Conservation (phyloP, 2,329 filamentous ascomycete genomes). For the Xylaria sp. region DNA sequence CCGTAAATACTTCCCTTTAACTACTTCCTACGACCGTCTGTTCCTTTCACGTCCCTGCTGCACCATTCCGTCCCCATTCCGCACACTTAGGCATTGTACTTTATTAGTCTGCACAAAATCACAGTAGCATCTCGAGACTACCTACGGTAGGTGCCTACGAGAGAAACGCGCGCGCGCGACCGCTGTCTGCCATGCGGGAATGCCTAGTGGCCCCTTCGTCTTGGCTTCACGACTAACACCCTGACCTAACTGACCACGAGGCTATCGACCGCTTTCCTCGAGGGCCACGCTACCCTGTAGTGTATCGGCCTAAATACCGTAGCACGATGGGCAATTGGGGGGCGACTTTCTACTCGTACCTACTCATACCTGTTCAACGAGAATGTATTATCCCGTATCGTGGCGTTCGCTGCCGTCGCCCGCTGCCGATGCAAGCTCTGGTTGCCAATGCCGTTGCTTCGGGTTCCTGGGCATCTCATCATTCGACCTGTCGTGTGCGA, state of each 20-base stretch:
- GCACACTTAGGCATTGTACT: too few species aligned
- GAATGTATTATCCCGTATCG: background rate
- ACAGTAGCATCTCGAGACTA: background rate
- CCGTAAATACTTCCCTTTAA: too few species aligned
- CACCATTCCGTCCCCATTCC: too few species aligned
- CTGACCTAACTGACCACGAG: conserved; percentile 12
- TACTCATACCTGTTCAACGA: too few species aligned
- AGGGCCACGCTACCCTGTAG: background rate
- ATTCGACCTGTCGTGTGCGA: background rate
- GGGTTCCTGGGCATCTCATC: background rate
- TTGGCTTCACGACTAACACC: conserved; percentile 27
- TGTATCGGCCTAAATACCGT: too few species aligned
- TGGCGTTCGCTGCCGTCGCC: conserved; percentile 2
- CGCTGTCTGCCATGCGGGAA: background rate
- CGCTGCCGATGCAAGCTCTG: background rate
- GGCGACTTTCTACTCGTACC: too few species aligned
- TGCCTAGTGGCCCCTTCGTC: conserved; percentile 31
- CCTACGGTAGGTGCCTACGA: background rate
- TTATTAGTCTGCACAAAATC: too few species aligned
- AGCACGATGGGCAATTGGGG: too few species aligned
- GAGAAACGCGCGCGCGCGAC: background rate
- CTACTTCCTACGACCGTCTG: too few species aligned
- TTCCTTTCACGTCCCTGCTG: too few species aligned
- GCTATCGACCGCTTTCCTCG: conserved; percentile 15
- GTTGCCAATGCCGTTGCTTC: background rate